A percentile compares a stretch with the other conserved stretches of the same genome.
Conservation (phyloP, 2,329 filamentous ascomycete genomes). For the Diaporthe sp. region DNA sequence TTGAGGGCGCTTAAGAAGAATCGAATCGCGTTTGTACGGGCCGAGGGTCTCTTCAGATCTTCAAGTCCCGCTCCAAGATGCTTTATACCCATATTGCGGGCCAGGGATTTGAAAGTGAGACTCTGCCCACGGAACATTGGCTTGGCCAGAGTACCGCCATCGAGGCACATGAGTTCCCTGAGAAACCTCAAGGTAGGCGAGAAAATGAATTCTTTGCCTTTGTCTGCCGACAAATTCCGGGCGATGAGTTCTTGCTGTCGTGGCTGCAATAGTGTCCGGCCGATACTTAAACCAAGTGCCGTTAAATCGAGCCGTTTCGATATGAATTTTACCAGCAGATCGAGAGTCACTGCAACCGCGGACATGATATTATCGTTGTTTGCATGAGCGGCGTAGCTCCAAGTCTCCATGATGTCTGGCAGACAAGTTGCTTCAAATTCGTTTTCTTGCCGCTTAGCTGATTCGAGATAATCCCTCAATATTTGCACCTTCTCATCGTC, state of each 20-base stretch:
- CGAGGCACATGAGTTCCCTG: constrained; percentile 86
- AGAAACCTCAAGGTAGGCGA: constrained; percentile 89
- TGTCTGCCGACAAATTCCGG: constrained; percentile 82
- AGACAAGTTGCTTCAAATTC: constrained; percentile 77
- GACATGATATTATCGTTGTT: constrained; percentile 88
- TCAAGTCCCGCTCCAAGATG: constrained; percentile 71
- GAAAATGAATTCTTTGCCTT: constrained; percentile 88
- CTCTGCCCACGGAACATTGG: constrained; percentile 83
- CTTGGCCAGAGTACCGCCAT: constrained; percentile 85
- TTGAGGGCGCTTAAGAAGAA: constrained; percentile 86
- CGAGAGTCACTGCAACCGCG: constrained; percentile 83
- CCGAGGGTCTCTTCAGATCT: constrained; percentile 79
- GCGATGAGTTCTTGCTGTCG: constrained; percentile 85
- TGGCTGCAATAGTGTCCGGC: constrained; percentile 85
- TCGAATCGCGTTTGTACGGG: constrained; percentile 85
- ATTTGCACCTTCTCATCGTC: constrained; percentile 68
- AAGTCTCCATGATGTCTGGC: constrained; percentile 86
- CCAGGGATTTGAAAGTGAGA: constrained; percentile 83
- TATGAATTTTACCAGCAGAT: constrained; percentile 83
- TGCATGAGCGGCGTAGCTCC: constrained; percentile 84
- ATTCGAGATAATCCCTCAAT: constrained; percentile 77
- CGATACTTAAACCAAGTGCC: constrained; percentile 81
- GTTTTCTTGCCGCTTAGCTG: constrained; percentile 64
- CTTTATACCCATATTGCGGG: constrained; percentile 83
- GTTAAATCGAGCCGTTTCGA: constrained; percentile 82